Conservation (phyloP, 768 basidiomycete species). For the Udeniomyces megalosporus region DNA sequence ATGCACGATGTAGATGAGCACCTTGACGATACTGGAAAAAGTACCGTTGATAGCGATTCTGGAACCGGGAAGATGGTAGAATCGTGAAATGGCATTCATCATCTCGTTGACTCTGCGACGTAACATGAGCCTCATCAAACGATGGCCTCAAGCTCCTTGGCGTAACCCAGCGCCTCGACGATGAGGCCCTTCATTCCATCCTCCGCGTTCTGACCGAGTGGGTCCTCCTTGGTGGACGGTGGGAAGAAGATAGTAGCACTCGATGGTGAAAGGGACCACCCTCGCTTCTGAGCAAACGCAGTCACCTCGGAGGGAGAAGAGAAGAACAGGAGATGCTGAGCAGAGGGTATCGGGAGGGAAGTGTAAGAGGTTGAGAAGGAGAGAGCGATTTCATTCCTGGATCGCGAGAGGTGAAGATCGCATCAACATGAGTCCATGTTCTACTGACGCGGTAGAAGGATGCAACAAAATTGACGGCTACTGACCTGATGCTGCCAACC, state of each 20-base stretch:
- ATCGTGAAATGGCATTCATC: too few relatives aligned
- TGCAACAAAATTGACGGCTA: not conserved
- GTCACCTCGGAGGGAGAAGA: conserved; percentile 60
- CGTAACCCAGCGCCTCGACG: conserved; percentile 27
- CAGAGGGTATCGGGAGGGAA: conserved; percentile 75
- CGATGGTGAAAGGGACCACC: conserved; percentile 47
- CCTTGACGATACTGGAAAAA: too few relatives aligned
- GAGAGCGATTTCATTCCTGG: conserved; percentile 88
- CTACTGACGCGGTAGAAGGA: too few relatives aligned
- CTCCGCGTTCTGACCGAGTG: conserved; percentile 18
- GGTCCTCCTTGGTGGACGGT: conserved; percentile 22
- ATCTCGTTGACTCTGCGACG: too few relatives aligned
- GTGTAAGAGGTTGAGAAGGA: conserved; percentile 91
- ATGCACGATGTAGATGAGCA: too few relatives aligned
- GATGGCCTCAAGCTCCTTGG: conserved; percentile 30
- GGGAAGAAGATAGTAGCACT: conserved; percentile 58
- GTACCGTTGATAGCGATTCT: too few relatives aligned
- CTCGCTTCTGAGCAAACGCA: conserved; percentile 66
- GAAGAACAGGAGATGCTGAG: conserved; percentile 82
- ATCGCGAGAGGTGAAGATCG: too few relatives aligned
- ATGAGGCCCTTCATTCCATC: conserved; percentile 26
- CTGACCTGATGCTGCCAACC: conserved; percentile 8
- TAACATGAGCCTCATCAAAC: conserved; percentile 19
- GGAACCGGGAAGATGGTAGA: too few relatives aligned
- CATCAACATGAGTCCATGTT: too few relatives aligned